Evolutionary conservation across 805 yeast genomes (phyloP), one percentile per base, ranked within the genome.

Genomic region (Schwanniomyces vanrijiae): DNA sequence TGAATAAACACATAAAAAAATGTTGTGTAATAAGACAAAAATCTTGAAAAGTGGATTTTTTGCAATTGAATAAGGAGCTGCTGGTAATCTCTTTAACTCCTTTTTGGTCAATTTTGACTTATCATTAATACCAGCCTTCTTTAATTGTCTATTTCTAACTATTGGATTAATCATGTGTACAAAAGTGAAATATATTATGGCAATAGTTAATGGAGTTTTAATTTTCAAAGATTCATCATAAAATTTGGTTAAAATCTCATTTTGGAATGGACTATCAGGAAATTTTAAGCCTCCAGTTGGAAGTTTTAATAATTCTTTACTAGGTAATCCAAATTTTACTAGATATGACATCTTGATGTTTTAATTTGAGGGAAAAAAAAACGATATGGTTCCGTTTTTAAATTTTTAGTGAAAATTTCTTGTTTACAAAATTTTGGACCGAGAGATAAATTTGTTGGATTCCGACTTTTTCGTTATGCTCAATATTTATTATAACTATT

Each of bases 1-100:
- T 2, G 88, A 83, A 65, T 83, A 84, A n/a, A 68, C 67, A 60
- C 89, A 84, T 31, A 84, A 75, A 38, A 78, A 74, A 19, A 82
- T 53, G 59, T 84, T 84, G 65, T 84, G 90, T 35, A 80, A 53
- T 13, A 84, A 61, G 22, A 84, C 88, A 43, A 83, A 73, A 26
- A 65, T 40, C 59, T 78, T 79, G 73, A 85, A 84, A 11, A 62
- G 34, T 2, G 50, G 44, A 14, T 76, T 66, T 25, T 65, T 69
- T 11, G 87, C 70, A 42, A 85, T 62, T 8, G 60, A 45, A 46
- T 68, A 71, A 2, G 90, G 89, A 18, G 80, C 84, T 3, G 84
- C 68, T 5, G 79, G 77, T 44, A 81, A 61, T 48, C 64, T 60
- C 49, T 73, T 73, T 45, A 56, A 43, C 37, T 59, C 60, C 26